Evolutionary conservation across 2,329 filamentous ascomycete species (phyloP).

Genomic region (Fusarium drepaniforme): DNA sequence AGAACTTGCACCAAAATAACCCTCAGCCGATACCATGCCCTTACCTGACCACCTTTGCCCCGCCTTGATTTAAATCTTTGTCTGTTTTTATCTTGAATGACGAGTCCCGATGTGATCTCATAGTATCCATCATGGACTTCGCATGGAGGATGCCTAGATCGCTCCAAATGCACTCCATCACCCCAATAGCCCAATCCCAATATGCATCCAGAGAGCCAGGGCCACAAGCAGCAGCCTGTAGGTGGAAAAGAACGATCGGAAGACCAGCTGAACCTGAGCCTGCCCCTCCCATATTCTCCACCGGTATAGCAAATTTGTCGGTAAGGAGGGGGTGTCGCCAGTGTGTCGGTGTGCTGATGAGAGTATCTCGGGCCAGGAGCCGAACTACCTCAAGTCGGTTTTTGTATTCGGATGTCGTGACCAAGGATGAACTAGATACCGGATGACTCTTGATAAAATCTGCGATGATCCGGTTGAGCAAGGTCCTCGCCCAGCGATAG

Average conservation of each 20-base stretch:
- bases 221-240: conserved; percentile 61
- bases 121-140: conserved; percentile 56
- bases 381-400: conserved; percentile 51
- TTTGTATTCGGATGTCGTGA: conserved; percentile 47
- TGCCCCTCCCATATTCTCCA: conserved; percentile 53
- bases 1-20: neutral
- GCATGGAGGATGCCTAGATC: conserved; percentile 66
- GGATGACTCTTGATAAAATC: conserved; percentile 55
- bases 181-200: conserved; percentile 59
- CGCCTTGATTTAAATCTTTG: conserved; percentile 1
- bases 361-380: conserved; percentile 56
- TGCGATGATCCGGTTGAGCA: conserved; percentile 64
- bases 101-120: conserved; percentile 47
- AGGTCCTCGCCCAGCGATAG: conserved; percentile 69
- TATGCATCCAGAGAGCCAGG: conserved; percentile 57
- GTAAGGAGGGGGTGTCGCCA: conserved; percentile 63
- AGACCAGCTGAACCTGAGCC: conserved; percentile 62
- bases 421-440: conserved; percentile 48
- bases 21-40: neutral
- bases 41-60: conserved; percentile 1
- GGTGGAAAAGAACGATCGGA: conserved; percentile 61
- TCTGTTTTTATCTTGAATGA: conserved; percentile 23
- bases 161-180: conserved; percentile 62
- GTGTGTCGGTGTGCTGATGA: conserved; percentile 61
- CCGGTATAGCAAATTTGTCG: conserved; percentile 50